Base-by-base conservation (phyloP, 345 rosid genomes). In the Boechera divaricarpa region DNA sequence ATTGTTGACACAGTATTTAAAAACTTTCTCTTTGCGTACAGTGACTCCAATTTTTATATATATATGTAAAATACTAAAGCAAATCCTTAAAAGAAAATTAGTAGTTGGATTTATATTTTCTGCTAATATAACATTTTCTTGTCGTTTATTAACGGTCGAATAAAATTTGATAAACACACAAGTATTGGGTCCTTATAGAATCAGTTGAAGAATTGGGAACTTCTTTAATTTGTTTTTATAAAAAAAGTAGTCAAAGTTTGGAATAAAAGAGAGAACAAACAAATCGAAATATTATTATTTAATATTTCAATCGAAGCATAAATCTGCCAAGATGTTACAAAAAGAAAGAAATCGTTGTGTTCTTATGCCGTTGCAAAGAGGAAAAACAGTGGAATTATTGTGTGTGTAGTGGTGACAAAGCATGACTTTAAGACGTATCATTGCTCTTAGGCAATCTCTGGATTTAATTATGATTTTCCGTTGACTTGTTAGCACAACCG, bases 401-500 rank as follows among this genome's bases (percentile, higher is more conserved):
- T 59, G 68, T 29, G 26, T 12, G 74, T 11, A 53, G 63, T 33
- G 47, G 70, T 69, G 32, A 69, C 26, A 69, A 76, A 75, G 11
- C 53, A 62, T 68, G 67, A n/a, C 61, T 58, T 58, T 13, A 49
- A 29, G 35, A 38, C 44, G 47, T 11, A 58, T 39, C 44, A 66
- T 35, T 45, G n/a, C 10, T 74, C 57, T 67, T 36, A 35, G 65
- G 57, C 49, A 5, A 55, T 56, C 38, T 26, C 15, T 67, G 28
- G 28, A 41, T 39, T 61, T 69, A 77, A 7, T 53, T 62, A 69
- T 62, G 75, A 62, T 32, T 75, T 42, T 45, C 67, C 57, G 48
- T 56, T 65, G 72, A 77, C 49, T 15, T 77, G 59, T 39, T 81
- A 44, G 79, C 79, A 33, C 96, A 83, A 52, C 90, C 91, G 83